Evolutionary conservation across 1,139 yeast species (phyloP).

Genomic region (Candida pseudocylindracea): DNA sequence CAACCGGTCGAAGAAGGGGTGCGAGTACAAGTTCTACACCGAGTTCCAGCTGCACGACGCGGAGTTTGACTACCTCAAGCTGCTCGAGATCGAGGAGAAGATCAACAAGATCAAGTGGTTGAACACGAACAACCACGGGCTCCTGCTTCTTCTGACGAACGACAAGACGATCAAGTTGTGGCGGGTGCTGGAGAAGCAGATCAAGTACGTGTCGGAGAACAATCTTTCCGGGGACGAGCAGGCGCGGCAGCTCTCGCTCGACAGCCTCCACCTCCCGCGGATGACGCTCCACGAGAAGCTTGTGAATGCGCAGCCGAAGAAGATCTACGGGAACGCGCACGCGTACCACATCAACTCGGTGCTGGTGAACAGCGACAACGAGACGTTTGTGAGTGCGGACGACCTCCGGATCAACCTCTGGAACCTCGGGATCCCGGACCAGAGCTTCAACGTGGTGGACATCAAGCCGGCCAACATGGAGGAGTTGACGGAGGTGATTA

Average conservation of each 20-base stretch:
- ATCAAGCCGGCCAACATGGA: constrained; percentile 98
- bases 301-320: constrained; percentile 86
- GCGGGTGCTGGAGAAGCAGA: constrained; percentile 85
- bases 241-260: too few relatives aligned
- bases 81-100: constrained; percentile 92
- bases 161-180: constrained; percentile 95
- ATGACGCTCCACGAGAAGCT: constrained; percentile 83
- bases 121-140: constrained; percentile 68
- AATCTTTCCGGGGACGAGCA: constrained; percentile 22
- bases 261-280: constrained; percentile 50
- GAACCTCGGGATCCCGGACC: constrained; percentile 90
- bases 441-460: constrained; percentile 90
- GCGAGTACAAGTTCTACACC: constrained; percentile 89
- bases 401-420: constrained; percentile 90
- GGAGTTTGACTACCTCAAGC: constrained; percentile 89
- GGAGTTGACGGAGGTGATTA: constrained; percentile 93
- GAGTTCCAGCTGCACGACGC: constrained; percentile 98
- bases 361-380: constrained; percentile 87
- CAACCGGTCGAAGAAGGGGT: constrained; percentile 48
- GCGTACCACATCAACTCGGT: constrained; percentile 96
- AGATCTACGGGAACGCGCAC: constrained; percentile 86
- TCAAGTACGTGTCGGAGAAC: constrained; percentile 81
- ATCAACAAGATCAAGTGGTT: constrained; percentile 97
- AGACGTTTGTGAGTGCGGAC: constrained; percentile 83
- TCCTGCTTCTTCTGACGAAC: constrained; percentile 75